phyloP scores from a whole-genome alignment of 176 grass and related monocot species.

The Bothriochloa decipiens region DNA sequence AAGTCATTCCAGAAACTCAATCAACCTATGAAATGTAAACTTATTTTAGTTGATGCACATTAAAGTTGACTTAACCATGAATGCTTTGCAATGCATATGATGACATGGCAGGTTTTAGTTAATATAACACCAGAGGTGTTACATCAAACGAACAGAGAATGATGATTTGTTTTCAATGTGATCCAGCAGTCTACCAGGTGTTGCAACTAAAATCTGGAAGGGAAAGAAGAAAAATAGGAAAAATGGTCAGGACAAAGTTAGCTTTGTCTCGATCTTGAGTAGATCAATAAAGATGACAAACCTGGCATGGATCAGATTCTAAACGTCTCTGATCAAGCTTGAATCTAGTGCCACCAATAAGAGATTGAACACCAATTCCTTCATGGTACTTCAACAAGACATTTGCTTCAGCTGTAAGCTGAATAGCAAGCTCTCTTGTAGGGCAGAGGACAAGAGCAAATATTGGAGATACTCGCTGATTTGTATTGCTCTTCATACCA shows the following conservation, averaged over 20 bases:
- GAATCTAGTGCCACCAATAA: conserved; percentile 87
- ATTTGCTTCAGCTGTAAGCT: conserved; percentile 88
- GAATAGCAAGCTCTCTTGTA: conserved; percentile 90
- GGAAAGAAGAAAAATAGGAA: conserved; percentile 9
- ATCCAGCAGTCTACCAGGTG: conserved; percentile 88
- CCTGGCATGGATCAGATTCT: conserved; percentile 90
- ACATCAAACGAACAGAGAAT: conserved; percentile 93
- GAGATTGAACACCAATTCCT: conserved; percentile 90
- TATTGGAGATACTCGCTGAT: conserved; percentile 79
- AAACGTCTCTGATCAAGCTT: conserved; percentile 89
- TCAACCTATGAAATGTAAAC: no score
- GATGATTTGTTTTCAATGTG: conserved; percentile 95
- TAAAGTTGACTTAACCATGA: no score
- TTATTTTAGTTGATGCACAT: no score
- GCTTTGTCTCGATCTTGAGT: conserved; percentile 22
- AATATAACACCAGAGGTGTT: no score
- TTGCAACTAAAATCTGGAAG: conserved; percentile 89
- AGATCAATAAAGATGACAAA: conserved; percentile 39
- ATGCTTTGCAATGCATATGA: no score
- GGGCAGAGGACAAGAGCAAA: conserved; percentile 80
- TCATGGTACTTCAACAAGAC: conserved; percentile 78
- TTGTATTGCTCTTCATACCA: conserved; percentile 56
- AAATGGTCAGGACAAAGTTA: conserved; percentile 37
- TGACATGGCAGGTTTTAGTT: no score
- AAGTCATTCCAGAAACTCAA: no score